A percentile compares a stretch with the other conserved stretches of the same genome.
phyloP scores from a whole-genome alignment of 176 grass and related monocot species.

The Triticum timopheevii region DNA sequence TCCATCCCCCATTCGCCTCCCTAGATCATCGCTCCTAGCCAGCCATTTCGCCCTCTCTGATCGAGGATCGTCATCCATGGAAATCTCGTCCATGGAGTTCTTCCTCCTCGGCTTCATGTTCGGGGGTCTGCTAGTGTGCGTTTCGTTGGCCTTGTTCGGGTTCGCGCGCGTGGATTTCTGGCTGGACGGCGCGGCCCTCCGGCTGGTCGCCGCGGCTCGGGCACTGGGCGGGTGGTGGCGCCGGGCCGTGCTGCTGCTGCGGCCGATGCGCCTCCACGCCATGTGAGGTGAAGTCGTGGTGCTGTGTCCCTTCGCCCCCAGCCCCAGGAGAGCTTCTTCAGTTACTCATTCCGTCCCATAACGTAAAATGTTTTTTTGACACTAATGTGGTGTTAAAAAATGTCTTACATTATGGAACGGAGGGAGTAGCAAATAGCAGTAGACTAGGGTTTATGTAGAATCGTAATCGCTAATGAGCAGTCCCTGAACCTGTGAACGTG shows the following conservation, averaged over 20 bases:
- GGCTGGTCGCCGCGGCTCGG: too few relatives aligned
- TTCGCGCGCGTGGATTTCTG: not conserved
- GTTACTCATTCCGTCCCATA: too few relatives aligned
- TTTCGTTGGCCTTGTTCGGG: not conserved
- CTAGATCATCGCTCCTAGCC: too few relatives aligned
- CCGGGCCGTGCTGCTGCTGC: not conserved
- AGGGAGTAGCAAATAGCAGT: too few relatives aligned
- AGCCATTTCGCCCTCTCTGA: not conserved
- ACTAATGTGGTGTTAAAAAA: too few relatives aligned
- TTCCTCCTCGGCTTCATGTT: not conserved
- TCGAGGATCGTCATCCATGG: too few relatives aligned
- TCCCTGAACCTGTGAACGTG: too few relatives aligned
- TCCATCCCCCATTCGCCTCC: not conserved
- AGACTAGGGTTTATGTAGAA: not conserved
- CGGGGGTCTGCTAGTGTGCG: not conserved
- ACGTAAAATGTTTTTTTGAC: too few relatives aligned
- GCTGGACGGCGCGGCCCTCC: too few relatives aligned
- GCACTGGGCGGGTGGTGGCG: not conserved
- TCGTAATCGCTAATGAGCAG: not conserved
- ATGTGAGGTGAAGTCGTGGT: not conserved
- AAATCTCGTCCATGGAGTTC: too few relatives aligned
- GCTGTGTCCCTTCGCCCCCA: not conserved
- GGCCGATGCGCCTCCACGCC: not conserved
- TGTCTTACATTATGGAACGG: too few relatives aligned
- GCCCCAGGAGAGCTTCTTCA: not conserved